Base-by-base conservation (phyloP, 2,329 filamentous ascomycete genomes). In the Aspergillus udagawae region DNA sequence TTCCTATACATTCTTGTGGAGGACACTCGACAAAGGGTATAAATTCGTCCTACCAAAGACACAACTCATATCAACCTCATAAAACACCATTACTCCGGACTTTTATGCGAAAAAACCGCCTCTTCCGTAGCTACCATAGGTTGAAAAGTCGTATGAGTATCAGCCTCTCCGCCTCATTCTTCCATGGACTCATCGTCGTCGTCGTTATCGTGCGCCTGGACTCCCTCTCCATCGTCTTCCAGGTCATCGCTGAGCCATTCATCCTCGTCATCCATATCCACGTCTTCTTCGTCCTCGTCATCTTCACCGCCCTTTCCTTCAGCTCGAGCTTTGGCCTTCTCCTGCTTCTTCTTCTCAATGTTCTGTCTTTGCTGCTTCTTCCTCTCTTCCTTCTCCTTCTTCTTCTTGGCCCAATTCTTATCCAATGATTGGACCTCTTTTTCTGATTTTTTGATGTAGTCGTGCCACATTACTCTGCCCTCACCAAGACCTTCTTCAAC, bases 381-480 rank as follows among this genome's bases (percentile, higher is more conserved):
- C 63, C 94, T 82, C 55, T 85, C 85, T 56, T 92, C 92, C 79
- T 95, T 97, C 72, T 94, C 90, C 67, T 86, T 85, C 56, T 84
- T 83, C 67, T 85, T 83, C 76, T 88, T 78, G 64, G 92, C 88
- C 90, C 94, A 97, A 64, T 85, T 83, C 78, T 87, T 85, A 65
- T 97, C 92, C 65, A 97, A 76, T 62, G 89, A 85, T 70, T 87
- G 84, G 56, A 91, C 78, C 73, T 99, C 92, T 20, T 85, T 83
- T 65, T 86, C 86, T 6, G 85, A 86, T 82, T 99, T 99, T 71
- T 88, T 85, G 53, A 97, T 86, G 70, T 91, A 95, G 71, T 97
- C 92, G 74, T 99, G 94, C 94, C 94, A 99, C 89, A 99, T 90
- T 56, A 96, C 84, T 72, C 91, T 94, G 51, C 94, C 94, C 27